Conservation (phyloP, 176 grass and related monocot genomes). For the Cenchrus purpureus region DNA sequence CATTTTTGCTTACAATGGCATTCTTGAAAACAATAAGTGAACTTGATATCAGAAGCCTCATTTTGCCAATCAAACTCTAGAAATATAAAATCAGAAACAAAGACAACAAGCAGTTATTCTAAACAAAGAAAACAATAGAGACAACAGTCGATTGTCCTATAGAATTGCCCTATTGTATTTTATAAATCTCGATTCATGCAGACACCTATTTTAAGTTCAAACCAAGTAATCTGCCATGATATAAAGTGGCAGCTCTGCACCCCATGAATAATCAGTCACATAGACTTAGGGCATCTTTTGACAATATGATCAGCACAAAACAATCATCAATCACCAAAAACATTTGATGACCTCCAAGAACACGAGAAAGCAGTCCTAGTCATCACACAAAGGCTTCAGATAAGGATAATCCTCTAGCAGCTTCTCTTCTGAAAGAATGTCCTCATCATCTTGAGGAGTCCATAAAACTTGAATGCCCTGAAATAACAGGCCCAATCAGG, state of each 20-base stretch:
- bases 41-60: no score
- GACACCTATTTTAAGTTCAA: not conserved
- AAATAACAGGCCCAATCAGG: not conserved
- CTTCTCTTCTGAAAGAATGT: conserved; percentile 25
- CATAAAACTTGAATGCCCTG: conserved; percentile 35
- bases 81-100: no score
- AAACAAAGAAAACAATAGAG: not conserved
- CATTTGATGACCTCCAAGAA: not conserved
- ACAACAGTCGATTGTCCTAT: not conserved
- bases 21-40: no score
- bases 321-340: not conserved
- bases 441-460: conserved; percentile 29
- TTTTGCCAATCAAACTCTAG: no score
- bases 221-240: not conserved
- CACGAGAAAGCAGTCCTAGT: not conserved
- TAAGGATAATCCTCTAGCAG: conserved; percentile 25
- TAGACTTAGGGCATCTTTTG: no score
- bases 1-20: no score
- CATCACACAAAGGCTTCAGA: conserved; percentile 25
- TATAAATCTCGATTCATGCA: not conserved
- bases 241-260: not conserved
- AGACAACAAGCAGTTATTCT: no score
- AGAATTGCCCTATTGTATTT: not conserved
- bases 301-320: not conserved
- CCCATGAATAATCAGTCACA: not conserved